Evolutionary conservation across 179 eudicot genomes (phyloP).

Genomic region (Dionaea muscipula): DNA sequence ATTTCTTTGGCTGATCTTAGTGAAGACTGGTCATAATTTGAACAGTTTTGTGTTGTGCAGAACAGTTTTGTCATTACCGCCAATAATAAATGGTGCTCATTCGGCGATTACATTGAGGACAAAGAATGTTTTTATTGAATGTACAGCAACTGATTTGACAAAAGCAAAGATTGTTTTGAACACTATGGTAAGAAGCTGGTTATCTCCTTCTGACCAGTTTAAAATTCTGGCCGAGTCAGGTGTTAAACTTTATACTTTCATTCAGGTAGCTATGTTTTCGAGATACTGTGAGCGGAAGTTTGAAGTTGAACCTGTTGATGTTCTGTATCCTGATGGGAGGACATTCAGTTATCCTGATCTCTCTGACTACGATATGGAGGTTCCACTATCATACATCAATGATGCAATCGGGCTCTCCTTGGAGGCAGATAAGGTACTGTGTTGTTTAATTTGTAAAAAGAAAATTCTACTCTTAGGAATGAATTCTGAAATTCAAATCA

Average conservation of each 20-base stretch:
- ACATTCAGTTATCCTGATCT: slow-evolving; percentile 63
- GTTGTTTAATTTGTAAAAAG: background rate
- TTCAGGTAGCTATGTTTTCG: slow-evolving; percentile 89
- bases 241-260: slow-evolving; percentile 5
- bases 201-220: background rate
- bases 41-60: slow-evolving; percentile 32
- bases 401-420: slow-evolving; percentile 58
- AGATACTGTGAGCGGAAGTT: slow-evolving; percentile 65
- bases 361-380: slow-evolving; percentile 64
- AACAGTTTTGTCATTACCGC: slow-evolving; percentile 88
- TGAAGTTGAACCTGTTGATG: slow-evolving; percentile 91
- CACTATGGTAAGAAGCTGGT: slow-evolving; percentile 48
- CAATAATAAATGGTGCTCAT: slow-evolving; percentile 89
- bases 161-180: slow-evolving; percentile 88
- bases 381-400: slow-evolving; percentile 65
- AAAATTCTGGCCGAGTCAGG: slow-evolving; percentile 6
- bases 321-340: slow-evolving; percentile 54
- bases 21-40: too few species aligned
- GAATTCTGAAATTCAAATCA: background rate
- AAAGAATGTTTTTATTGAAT: slow-evolving; percentile 84
- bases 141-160: slow-evolving; percentile 94
- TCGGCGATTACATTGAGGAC: slow-evolving; percentile 83
- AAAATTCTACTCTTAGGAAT: background rate
- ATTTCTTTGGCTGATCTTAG: too few species aligned
- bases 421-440: slow-evolving; percentile 56